A percentile compares a stretch with the other conserved stretches of the same genome.
These are phyloP conservation scores for Plenodomus tracheiphilus DNA, from an alignment of 2,329 filamentous ascomycete species.

Conservation along the genomic window DNA sequence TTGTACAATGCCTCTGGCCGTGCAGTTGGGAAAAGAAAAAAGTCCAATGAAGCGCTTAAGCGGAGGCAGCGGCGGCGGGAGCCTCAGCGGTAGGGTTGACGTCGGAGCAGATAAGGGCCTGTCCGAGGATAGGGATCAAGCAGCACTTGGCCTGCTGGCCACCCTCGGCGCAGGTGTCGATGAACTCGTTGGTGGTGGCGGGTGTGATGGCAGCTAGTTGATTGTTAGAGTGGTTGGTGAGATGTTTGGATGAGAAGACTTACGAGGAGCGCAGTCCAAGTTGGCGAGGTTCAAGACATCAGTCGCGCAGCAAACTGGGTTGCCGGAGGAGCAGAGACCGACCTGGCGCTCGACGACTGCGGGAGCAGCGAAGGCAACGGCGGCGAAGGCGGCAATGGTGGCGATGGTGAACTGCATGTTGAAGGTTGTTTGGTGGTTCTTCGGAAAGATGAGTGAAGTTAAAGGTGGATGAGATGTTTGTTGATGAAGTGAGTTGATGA, in stretches of 20 bases:
- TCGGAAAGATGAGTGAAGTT: slow-evolving; percentile 6
- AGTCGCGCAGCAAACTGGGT: slow-evolving; percentile 63
- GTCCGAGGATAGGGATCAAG: slow-evolving; percentile 54
- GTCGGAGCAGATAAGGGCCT: slow-evolving; percentile 45
- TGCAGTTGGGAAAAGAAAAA: no score
- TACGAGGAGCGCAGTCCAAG: slow-evolving; percentile 61
- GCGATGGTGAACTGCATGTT: slow-evolving; percentile 44
- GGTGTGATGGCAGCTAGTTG: slow-evolving; percentile 43
- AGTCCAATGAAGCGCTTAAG: background rate
- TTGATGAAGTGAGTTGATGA: slow-evolving; percentile 10
- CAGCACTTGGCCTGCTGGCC: slow-evolving; percentile 64
- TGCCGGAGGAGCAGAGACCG: slow-evolving; percentile 40
- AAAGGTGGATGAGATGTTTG: slow-evolving; percentile 7
- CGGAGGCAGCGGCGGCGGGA: background rate
- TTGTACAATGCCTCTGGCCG: no score
- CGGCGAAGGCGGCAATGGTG: slow-evolving; percentile 37
- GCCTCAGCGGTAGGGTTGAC: slow-evolving; percentile 30
- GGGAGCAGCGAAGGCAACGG: slow-evolving; percentile 36
- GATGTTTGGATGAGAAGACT: slow-evolving; percentile 26
- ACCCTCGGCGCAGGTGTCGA: slow-evolving; percentile 51
- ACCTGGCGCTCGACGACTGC: slow-evolving; percentile 35
- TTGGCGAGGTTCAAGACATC: slow-evolving; percentile 62
- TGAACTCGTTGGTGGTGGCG: slow-evolving; percentile 48
- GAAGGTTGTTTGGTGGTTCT: slow-evolving; percentile 13
- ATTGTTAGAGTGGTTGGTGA: slow-evolving; percentile 13